Evolutionary conservation across 2,329 filamentous ascomycete genomes (phyloP).

Genomic region (Pseudogymnoascus verrucosus): DNA sequence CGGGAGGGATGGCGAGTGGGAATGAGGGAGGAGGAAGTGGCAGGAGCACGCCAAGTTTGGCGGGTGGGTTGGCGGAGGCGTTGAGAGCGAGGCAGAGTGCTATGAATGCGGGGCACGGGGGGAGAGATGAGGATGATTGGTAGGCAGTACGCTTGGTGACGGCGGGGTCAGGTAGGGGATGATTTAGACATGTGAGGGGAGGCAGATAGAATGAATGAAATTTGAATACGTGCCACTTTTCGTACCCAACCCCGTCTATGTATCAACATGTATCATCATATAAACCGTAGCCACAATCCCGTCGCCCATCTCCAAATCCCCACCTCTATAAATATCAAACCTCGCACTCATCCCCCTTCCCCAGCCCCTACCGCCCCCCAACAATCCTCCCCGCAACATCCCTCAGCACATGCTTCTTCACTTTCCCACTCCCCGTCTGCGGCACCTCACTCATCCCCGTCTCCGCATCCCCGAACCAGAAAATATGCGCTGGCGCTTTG

Average conservation of each 20-base stretch:
- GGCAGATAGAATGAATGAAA: neutral
- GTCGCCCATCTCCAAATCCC: too few species aligned
- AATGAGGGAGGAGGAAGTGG: slow-evolving; percentile 42
- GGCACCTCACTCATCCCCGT: slow-evolving; percentile 46
- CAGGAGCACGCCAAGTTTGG: slow-evolving; percentile 62
- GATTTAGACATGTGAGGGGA: neutral
- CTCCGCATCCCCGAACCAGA: slow-evolving; percentile 61
- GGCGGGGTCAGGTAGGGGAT: neutral
- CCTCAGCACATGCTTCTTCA: slow-evolving; percentile 45
- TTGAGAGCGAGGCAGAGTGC: slow-evolving; percentile 67
- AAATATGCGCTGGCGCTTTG: slow-evolving; percentile 65
- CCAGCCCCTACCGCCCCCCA: slow-evolving; percentile 9
- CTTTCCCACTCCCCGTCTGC: slow-evolving; percentile 64
- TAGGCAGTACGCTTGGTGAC: slow-evolving; percentile 13
- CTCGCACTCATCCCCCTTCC: neutral
- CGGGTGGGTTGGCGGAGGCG: slow-evolving; percentile 71
- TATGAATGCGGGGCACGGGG: slow-evolving; percentile 64
- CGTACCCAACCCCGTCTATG: too few species aligned
- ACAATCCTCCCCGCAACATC: slow-evolving; percentile 18
- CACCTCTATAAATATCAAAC: too few species aligned
- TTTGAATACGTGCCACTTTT: neutral
- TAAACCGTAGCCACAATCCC: too few species aligned
- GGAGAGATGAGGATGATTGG: slow-evolving; percentile 28
- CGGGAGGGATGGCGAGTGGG: slow-evolving; percentile 47
- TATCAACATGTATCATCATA: too few species aligned